A percentile compares a stretch with the other conserved stretches of the same genome.
Evolutionary conservation across 192 early-diverging fungal genomes (phyloP).

Genomic region (Coemansia sp.): DNA sequence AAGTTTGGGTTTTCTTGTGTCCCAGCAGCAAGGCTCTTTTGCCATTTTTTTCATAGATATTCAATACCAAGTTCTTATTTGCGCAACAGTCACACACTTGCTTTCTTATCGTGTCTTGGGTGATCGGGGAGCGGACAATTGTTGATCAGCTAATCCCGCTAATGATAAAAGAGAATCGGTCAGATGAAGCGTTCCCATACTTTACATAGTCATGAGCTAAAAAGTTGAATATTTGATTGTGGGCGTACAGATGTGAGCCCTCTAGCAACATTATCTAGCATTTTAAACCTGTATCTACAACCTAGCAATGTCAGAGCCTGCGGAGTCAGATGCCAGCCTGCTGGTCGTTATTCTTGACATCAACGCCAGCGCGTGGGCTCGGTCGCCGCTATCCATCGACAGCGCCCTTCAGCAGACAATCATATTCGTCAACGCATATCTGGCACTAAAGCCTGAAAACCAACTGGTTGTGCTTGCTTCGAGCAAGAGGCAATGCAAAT

Average conservation of each 20-base stretch:
- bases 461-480: slow-evolving; percentile 79
- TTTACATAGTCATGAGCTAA: too few species aligned
- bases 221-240: too few species aligned
- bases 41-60: neutral
- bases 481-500: slow-evolving; percentile 30
- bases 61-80: neutral
- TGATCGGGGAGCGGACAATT: neutral
- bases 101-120: neutral
- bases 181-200: too few species aligned
- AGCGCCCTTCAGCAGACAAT: slow-evolving; percentile 74
- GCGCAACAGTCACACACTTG: neutral
- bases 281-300: too few species aligned
- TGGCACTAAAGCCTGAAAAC: slow-evolving; percentile 87
- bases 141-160: slow-evolving; percentile 1
- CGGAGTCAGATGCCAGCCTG: slow-evolving; percentile 68
- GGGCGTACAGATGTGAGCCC: too few species aligned
- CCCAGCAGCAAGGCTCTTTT: too few species aligned
- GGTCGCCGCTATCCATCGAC: slow-evolving; percentile 61
- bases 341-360: slow-evolving; percentile 83
- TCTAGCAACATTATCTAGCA: too few species aligned
- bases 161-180: too few species aligned
- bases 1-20: neutral
- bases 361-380: slow-evolving; percentile 76
- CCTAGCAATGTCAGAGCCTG: slow-evolving; percentile 36
- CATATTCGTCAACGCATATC: slow-evolving; percentile 90